Evolutionary conservation across 352 stramenopile species (phyloP).

Genomic region (Pythium folliculosum): DNA sequence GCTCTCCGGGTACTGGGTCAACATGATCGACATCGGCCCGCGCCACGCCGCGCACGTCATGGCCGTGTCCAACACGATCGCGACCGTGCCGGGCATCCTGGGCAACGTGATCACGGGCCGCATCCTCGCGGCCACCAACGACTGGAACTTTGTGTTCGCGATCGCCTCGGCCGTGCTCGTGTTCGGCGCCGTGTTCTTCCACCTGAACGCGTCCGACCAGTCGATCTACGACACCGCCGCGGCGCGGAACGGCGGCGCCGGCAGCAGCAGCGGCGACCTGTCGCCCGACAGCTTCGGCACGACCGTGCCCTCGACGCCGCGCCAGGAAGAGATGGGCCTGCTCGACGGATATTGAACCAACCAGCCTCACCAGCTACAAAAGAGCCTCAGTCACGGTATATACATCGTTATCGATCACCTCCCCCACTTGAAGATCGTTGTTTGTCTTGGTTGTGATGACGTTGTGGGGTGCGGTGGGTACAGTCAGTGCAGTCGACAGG

Average conservation of each 20-base stretch:
- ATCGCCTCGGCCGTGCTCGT: constrained; percentile 75
- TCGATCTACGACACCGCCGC: constrained; percentile 53
- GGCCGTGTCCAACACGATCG: constrained; percentile 87
- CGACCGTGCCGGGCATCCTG: constrained; percentile 81
- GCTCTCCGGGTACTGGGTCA: constrained; percentile 87
- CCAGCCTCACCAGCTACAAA: neutral
- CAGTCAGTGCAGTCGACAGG: too few species aligned
- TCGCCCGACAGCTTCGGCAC: constrained; percentile 33
- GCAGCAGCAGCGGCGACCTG: constrained; percentile 13
- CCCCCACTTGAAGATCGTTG: too few species aligned
- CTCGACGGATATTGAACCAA: constrained; percentile 42
- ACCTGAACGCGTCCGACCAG: constrained; percentile 74
- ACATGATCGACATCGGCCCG: constrained; percentile 88
- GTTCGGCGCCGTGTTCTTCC: constrained; percentile 74
- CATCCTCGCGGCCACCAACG: constrained; percentile 68
- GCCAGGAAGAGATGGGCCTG: constrained; percentile 56
- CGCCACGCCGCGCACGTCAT: constrained; percentile 84
- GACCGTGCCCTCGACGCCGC: constrained; percentile 33
- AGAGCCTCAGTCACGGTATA: neutral
- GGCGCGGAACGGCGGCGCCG: neutral
- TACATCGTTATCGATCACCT: too few species aligned
- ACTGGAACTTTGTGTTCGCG: constrained; percentile 84
- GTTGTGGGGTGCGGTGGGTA: too few species aligned
- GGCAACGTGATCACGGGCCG: constrained; percentile 84
- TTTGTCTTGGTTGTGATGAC: neutral